Conservation (phyloP, 441 rosid genomes). For the Jatropha podagrica region DNA sequence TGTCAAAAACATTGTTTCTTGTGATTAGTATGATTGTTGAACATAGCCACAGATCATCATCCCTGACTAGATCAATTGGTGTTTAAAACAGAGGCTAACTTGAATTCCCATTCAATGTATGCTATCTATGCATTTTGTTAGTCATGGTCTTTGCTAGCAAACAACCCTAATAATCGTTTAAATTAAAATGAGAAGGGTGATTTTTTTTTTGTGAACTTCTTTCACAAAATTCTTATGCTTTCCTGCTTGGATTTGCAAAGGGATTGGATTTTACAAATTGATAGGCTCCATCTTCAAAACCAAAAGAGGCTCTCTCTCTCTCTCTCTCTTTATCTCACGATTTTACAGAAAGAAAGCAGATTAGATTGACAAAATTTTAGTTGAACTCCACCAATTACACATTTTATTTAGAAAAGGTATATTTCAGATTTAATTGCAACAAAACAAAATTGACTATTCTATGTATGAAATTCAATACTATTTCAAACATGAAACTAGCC, state of each 20-base stretch:
- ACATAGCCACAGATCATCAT: too few species aligned
- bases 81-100: not conserved
- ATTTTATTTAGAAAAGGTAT: not conserved
- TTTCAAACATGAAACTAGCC: not conserved
- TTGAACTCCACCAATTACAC: not conserved
- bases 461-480: not conserved
- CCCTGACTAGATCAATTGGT: not conserved
- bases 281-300: not conserved
- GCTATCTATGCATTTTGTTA: not conserved
- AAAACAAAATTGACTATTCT: not conserved
- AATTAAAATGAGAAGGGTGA: not conserved
- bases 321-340: not conserved
- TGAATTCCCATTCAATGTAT: slow-evolving; percentile 1
- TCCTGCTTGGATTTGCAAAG: not conserved
- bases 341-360: not conserved
- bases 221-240: too few species aligned
- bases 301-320: not conserved
- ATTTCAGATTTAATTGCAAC: not conserved
- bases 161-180: not conserved
- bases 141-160: not conserved
- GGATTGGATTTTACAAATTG: not conserved
- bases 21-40: not conserved
- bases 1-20: slow-evolving; percentile 2
- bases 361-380: not conserved
- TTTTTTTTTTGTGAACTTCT: too few species aligned